A percentile compares a stretch with the other conserved stretches of the same genome.
Evolutionary conservation across 441 rosid genomes (phyloP).

Genomic region (Pelargonium citronellum): DNA sequence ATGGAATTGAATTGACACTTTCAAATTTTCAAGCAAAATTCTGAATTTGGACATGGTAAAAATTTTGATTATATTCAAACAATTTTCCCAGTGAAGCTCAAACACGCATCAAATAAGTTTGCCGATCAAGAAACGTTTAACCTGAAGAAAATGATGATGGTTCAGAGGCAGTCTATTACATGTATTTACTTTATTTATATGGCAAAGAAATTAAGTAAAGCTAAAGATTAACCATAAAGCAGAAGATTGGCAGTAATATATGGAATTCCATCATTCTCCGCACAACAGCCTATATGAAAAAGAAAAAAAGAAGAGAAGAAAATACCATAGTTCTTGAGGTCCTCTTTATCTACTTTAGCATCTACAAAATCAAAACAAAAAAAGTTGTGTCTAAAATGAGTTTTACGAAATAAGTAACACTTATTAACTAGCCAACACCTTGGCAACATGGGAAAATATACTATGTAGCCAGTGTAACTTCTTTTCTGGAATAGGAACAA

Average conservation of each 20-base stretch:
- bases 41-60: conserved; percentile 2
- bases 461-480: background rate
- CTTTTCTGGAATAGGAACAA: background rate
- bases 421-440: conserved; percentile 3
- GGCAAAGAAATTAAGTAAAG: background rate
- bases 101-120: background rate
- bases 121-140: conserved; percentile 7
- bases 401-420: conserved; percentile 8
- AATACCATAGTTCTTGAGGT: conserved; percentile 60
- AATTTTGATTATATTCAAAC: background rate
- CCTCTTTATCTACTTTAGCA: conserved; percentile 78
- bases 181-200: background rate
- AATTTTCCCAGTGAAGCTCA: background rate
- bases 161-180: background rate
- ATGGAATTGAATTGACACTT: background rate
- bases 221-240: too few species aligned
- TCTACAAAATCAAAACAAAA: conserved; percentile 42
- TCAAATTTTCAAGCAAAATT: background rate
- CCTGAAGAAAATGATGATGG: background rate
- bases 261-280: background rate
- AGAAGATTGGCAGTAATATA: background rate
- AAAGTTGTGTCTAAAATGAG: conserved; percentile 11
- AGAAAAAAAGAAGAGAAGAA: conserved; percentile 13
- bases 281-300: conserved; percentile 2
- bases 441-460: background rate